Evolutionary conservation across 2,329 filamentous ascomycete species (phyloP).

Genomic region (Cercospora beticola): DNA sequence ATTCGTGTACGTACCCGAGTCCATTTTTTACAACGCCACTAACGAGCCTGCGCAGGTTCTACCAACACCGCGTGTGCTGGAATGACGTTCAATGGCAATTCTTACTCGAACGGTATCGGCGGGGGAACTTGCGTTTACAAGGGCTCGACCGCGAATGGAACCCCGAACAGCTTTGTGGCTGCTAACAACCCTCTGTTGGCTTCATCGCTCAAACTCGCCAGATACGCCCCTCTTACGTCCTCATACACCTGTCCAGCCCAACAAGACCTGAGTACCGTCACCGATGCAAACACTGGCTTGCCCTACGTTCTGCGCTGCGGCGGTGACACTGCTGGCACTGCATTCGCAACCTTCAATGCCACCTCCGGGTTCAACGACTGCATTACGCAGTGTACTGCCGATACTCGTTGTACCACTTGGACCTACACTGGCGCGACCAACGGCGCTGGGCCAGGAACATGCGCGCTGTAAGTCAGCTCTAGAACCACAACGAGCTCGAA

Average conservation of each 20-base stretch:
- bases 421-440: slow-evolving; percentile 1
- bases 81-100: no score
- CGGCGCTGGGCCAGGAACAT: neutral
- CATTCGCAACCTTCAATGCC: neutral
- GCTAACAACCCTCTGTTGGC: neutral
- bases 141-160: neutral
- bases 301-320: slow-evolving; percentile 10
- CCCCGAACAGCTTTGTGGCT: neutral
- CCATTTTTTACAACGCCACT: no score
- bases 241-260: slow-evolving; percentile 7
- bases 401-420: slow-evolving; percentile 5
- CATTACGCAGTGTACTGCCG: slow-evolving; percentile 2
- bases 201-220: neutral
- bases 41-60: no score
- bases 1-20: no score
- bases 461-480: slow-evolving; percentile 1
- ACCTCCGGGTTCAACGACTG: slow-evolving; percentile 11
- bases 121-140: neutral
- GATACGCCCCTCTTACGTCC: slow-evolving; percentile 9
- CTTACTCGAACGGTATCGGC: neutral
- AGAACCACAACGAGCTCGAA: neutral
- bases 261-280: neutral
- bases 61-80: no score
- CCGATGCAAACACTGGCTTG: slow-evolving; percentile 4
- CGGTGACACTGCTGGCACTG: neutral